These are phyloP conservation scores for Plectosphaerella plurivora DNA, from an alignment of 2,329 filamentous ascomycete species.

Conservation along the genomic window DNA sequence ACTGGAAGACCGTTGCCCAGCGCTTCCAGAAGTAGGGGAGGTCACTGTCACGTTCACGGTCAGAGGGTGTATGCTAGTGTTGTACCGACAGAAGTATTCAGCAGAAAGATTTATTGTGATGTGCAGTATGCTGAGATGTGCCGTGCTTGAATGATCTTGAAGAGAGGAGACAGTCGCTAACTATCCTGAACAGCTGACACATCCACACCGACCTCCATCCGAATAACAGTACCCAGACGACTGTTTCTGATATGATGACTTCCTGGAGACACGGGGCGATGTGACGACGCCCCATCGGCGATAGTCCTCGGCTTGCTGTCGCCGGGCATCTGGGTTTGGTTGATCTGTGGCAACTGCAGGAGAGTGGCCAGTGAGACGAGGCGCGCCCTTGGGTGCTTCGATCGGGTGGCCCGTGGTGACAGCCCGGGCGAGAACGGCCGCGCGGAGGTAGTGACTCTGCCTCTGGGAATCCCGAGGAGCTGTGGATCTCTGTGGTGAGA, in stretches of 20 bases:
- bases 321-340: too few relatives aligned
- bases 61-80: background rate
- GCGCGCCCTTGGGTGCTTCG: background rate
- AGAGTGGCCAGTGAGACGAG: too few relatives aligned
- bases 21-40: slow-evolving; percentile 53
- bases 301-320: too few relatives aligned
- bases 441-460: background rate
- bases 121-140: background rate
- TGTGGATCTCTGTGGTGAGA: background rate
- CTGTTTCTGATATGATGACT: background rate
- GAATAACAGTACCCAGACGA: background rate
- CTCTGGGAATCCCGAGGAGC: background rate
- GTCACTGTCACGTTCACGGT: background rate
- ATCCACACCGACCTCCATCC: too few relatives aligned
- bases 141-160: too few relatives aligned
- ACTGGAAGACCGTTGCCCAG: slow-evolving; percentile 88
- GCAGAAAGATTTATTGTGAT: background rate
- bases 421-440: background rate
- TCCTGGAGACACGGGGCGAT: background rate
- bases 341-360: too few relatives aligned
- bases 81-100: too few relatives aligned
- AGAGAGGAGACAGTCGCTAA: too few relatives aligned
- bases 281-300: background rate
- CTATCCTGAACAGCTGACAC: too few relatives aligned
- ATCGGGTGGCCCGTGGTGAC: background rate